Percentiles rank a stretch among this genome's conserved stretches.
phyloP scores from a whole-genome alignment of 2,329 filamentous ascomycete species.

The Rosellinia necatrix region DNA sequence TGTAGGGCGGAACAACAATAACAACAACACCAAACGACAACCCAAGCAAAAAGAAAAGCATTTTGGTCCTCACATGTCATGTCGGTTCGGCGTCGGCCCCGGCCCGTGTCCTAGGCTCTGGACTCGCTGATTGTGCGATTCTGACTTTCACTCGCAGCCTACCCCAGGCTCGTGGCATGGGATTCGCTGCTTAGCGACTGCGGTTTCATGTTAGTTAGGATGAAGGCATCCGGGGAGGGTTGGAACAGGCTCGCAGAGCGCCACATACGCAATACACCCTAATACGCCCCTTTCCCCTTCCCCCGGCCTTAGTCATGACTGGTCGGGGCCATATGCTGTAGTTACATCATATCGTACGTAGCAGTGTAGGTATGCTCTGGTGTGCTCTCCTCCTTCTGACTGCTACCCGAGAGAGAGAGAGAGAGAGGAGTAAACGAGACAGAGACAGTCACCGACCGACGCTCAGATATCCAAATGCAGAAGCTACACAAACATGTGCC shows the following conservation, averaged over 20 bases:
- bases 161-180: constrained; percentile 1
- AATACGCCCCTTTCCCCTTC: neutral
- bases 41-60: too few relatives aligned
- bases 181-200: constrained; percentile 10
- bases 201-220: constrained; percentile 23
- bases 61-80: too few relatives aligned
- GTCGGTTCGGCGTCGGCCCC: too few relatives aligned
- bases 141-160: neutral
- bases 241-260: constrained; percentile 9
- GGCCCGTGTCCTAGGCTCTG: neutral
- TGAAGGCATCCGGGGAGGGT: neutral
- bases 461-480: constrained; percentile 18
- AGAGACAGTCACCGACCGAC: constrained; percentile 12
- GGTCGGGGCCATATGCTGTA: too few relatives aligned
- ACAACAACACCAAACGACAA: too few relatives aligned
- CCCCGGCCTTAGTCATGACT: neutral
- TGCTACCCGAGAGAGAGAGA: constrained; percentile 6
- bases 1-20: too few relatives aligned
- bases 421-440: neutral
- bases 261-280: constrained; percentile 22
- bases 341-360: too few relatives aligned
- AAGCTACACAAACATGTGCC: constrained; percentile 28
- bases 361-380: too few relatives aligned
- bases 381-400: too few relatives aligned
- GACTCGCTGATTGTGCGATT: too few relatives aligned